Evolutionary conservation across 768 basidiomycete genomes (phyloP), one percentile per base, ranked within the genome.

Genomic region (Amanita subjunquillea): DNA sequence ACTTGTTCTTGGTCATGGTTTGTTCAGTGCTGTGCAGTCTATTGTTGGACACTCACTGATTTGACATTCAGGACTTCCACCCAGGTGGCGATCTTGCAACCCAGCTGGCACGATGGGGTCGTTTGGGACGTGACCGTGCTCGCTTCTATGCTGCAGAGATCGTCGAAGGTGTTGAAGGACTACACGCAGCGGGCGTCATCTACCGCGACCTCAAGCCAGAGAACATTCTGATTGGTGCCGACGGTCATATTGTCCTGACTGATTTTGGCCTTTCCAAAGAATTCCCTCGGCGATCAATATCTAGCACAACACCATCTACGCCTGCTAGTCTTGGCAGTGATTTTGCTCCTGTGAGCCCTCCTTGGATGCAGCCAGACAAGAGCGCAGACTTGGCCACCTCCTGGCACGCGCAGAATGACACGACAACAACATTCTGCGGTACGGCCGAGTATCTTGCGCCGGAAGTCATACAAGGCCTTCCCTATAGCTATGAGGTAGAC

Each of bases 71-170:
- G 85, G 92, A 96, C 68, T 95, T 94, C 70, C 92, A 95, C 62
- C 88, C 91, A 54, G 93, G 93, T 38, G 93, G 96, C 51, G 96
- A 99, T 65, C 77, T 99, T 38, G 96, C 95, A 9, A 98, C 96
- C 25, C 96, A 98, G 67, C 85, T 99, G 55, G 91, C 93, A 41
- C 81, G 94, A 37, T 94, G 93, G 90, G 93, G 95, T 12, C 79
- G 91, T 41, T 72, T 99, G 5, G 96, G 96, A 2, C 80, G 91
- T 17, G 91, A 96, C 61, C 82, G 96, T 32, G 92, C 95, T 22
- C 78, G 96, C 17, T 99, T 99, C 72, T 99, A 98, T 62, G 91
- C 93, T 29, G 91, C 91, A 17, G 96, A 99, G 66, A 95, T 99
- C 53, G 91, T 93, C 8, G 93, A 97, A 62, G 96, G 95, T 45